These are phyloP conservation scores for Aspergillus chevalieri DNA, from an alignment of 2,329 filamentous ascomycete genomes.

Conservation along the genomic window DNA sequence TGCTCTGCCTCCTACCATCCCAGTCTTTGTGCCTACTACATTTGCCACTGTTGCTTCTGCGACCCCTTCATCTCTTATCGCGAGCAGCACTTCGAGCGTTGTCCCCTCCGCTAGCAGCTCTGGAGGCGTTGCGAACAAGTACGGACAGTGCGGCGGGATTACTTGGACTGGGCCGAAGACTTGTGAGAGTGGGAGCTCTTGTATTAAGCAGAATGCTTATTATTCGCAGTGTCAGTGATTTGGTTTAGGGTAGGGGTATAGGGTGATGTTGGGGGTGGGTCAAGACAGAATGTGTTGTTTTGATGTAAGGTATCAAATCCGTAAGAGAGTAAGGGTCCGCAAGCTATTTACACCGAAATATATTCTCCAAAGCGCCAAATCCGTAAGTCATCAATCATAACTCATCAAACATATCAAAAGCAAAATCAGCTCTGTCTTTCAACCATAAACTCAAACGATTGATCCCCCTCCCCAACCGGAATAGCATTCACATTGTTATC, in stretches of 20 bases:
- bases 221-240: slow-evolving; percentile 30
- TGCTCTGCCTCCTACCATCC: neutral
- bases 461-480: slow-evolving; percentile 8
- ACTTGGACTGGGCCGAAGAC: slow-evolving; percentile 30
- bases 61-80: neutral
- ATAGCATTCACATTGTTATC: slow-evolving; percentile 37
- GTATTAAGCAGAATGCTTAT: slow-evolving; percentile 30
- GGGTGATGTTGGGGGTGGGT: too few species aligned
- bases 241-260: too few species aligned
- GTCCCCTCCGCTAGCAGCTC: slow-evolving; percentile 7
- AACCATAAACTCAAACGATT: slow-evolving; percentile 10
- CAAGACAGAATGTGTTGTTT: too few species aligned
- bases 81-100: slow-evolving; percentile 1
- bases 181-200: slow-evolving; percentile 28
- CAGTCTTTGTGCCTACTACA: slow-evolving; percentile 1
- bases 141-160: slow-evolving; percentile 31
- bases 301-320: too few species aligned
- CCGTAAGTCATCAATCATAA: too few species aligned
- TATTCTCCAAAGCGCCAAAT: too few species aligned
- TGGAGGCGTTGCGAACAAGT: slow-evolving; percentile 14
- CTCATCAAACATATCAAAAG: too few species aligned
- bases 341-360: too few species aligned
- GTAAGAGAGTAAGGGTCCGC: too few species aligned
- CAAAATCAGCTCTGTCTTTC: neutral
- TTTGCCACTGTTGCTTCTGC: neutral